Evolutionary conservation across 2,329 filamentous ascomycete species (phyloP).

Genomic region (Daldinia sp.): DNA sequence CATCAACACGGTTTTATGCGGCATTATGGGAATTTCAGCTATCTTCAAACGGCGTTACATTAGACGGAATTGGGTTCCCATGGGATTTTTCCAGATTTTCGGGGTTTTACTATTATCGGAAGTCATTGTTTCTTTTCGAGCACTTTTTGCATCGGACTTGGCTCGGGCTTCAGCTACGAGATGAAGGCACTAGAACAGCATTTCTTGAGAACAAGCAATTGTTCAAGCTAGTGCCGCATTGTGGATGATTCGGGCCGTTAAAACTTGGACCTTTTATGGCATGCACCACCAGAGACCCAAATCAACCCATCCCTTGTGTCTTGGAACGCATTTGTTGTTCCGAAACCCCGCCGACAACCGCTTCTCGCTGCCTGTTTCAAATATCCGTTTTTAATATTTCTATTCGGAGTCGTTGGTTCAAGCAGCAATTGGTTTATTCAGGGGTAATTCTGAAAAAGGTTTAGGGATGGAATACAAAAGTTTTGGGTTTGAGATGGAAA

Average conservation of each 20-base stretch:
- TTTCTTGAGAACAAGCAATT: slow-evolving; percentile 24
- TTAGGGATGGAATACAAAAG: slow-evolving; percentile 49
- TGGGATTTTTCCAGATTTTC: slow-evolving; percentile 32
- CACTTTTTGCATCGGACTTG: slow-evolving; percentile 30
- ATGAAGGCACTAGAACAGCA: slow-evolving; percentile 8
- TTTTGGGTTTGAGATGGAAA: slow-evolving; percentile 49
- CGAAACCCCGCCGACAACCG: slow-evolving; percentile 34
- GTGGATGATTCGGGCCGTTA: slow-evolving; percentile 29
- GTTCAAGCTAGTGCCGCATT: slow-evolving; percentile 24
- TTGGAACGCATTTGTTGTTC: slow-evolving; percentile 33
- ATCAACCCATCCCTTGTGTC: slow-evolving; percentile 35
- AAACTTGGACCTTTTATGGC: slow-evolving; percentile 15
- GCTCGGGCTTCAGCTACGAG: slow-evolving; percentile 20
- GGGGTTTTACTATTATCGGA: slow-evolving; percentile 29
- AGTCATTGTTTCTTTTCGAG: slow-evolving; percentile 29
- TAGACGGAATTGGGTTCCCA: slow-evolving; percentile 42
- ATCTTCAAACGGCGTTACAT: slow-evolving; percentile 46
- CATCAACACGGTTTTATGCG: slow-evolving; percentile 38
- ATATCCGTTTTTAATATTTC: slow-evolving; percentile 45
- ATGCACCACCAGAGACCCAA: slow-evolving; percentile 33
- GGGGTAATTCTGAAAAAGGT: slow-evolving; percentile 40
- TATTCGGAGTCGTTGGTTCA: slow-evolving; percentile 44
- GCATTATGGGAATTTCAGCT: slow-evolving; percentile 36
- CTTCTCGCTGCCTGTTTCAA: slow-evolving; percentile 27
- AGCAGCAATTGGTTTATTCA: slow-evolving; percentile 37